A percentile compares a stretch with the other conserved stretches of the same genome.
phyloP scores from a whole-genome alignment of 106 monocot genomes.

The Chionographis japonica region DNA sequence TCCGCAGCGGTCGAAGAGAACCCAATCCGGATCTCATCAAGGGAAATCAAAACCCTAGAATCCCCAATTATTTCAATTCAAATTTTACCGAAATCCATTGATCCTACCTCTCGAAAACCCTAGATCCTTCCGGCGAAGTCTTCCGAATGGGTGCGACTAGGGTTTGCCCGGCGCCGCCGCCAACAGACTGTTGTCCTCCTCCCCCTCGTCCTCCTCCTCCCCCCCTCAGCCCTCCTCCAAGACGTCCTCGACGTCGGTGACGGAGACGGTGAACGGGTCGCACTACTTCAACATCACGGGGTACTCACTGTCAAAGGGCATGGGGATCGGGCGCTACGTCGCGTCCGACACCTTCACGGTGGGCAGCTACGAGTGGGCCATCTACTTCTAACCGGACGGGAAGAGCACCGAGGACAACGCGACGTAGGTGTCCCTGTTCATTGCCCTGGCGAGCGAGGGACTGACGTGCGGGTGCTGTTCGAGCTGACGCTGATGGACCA shows the following conservation, averaged over 20 bases:
- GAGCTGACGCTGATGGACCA: slow-evolving; percentile 46
- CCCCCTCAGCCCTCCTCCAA: slow-evolving; percentile 15
- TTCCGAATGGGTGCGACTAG: slow-evolving; percentile 17
- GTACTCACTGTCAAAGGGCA: slow-evolving; percentile 39
- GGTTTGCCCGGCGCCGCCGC: slow-evolving; percentile 24
- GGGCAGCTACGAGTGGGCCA: slow-evolving; percentile 43
- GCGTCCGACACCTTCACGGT: slow-evolving; percentile 40
- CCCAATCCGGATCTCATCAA: no score
- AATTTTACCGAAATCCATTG: no score
- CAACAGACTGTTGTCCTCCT: slow-evolving; percentile 6
- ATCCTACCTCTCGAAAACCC: not conserved
- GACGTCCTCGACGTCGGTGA: slow-evolving; percentile 39
- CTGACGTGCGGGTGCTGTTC: slow-evolving; percentile 47
- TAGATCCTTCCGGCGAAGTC: not conserved
- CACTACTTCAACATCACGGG: slow-evolving; percentile 47
- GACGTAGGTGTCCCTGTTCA: slow-evolving; percentile 37
- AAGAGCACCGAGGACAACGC: slow-evolving; percentile 42
- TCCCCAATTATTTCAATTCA: no score
- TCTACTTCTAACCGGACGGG: slow-evolving; percentile 48
- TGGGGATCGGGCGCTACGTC: slow-evolving; percentile 37
- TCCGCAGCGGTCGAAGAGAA: no score
- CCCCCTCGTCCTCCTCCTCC: not conserved
- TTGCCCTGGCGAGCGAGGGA: slow-evolving; percentile 41
- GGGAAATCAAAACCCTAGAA: no score
- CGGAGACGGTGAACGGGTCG: slow-evolving; percentile 43